These are phyloP conservation scores for Ballota nigra DNA, from an alignment of 257 asterid species.

Conservation along the genomic window DNA sequence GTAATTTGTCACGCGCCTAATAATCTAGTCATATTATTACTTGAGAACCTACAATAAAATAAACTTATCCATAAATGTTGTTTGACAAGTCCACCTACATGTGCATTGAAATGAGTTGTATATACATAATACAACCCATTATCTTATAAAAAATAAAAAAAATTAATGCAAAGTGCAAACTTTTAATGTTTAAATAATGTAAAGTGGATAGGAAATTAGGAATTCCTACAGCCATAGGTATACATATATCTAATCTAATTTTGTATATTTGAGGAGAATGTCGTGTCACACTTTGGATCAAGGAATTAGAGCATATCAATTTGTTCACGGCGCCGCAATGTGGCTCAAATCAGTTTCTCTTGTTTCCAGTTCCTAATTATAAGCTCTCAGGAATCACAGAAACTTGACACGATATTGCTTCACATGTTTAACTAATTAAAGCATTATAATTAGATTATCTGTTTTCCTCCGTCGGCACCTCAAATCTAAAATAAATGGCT, in stretches of 20 bases:
- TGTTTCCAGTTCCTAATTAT: neutral
- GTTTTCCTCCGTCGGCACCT: no score
- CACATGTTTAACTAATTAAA: no score
- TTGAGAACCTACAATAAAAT: neutral
- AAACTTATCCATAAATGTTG: neutral
- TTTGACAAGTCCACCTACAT: neutral
- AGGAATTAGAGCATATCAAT: neutral
- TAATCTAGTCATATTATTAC: neutral
- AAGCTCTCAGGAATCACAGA: neutral
- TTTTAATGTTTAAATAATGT: neutral
- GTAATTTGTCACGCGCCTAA: neutral
- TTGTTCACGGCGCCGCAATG: slow-evolving; percentile 24
- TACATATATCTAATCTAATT: no score
- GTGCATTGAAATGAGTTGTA: neutral
- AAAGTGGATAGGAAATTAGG: neutral
- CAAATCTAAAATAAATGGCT: no score
- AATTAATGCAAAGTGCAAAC: slow-evolving; percentile 13
- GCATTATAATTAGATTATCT: no score
- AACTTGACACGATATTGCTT: neutral
- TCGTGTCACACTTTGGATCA: slow-evolving; percentile 14
- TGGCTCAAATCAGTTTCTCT: neutral
- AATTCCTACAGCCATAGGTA: neutral
- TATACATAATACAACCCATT: neutral
- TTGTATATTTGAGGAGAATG: neutral
- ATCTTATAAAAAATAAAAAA: neutral